Evolutionary conservation across 2,329 filamentous ascomycete species (phyloP).

Genomic region (Didymella pinodella): DNA sequence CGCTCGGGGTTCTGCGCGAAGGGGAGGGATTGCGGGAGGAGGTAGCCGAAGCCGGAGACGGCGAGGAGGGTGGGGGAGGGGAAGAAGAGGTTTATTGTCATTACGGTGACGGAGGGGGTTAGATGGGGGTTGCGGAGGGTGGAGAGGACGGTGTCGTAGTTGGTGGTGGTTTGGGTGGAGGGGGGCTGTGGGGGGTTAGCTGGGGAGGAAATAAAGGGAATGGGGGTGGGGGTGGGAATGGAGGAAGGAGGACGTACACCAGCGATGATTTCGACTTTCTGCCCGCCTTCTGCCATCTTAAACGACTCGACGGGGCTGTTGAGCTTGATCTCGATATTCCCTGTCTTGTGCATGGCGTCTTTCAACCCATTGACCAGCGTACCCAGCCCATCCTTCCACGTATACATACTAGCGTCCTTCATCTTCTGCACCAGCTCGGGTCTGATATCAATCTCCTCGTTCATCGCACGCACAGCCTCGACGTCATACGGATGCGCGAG

Average conservation of each 20-base stretch:
- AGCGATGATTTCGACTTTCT: slow-evolving; percentile 35
- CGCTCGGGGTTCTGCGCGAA: slow-evolving; percentile 79
- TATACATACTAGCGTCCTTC: slow-evolving; percentile 51
- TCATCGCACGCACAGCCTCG: slow-evolving; percentile 36
- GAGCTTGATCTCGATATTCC: slow-evolving; percentile 53
- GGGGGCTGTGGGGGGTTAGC: slow-evolving; percentile 29
- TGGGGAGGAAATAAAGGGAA: too few relatives aligned
- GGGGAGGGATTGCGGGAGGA: slow-evolving; percentile 79
- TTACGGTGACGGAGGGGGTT: slow-evolving; percentile 77
- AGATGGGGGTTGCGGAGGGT: slow-evolving; percentile 55
- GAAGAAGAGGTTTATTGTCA: slow-evolving; percentile 93
- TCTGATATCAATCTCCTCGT: slow-evolving; percentile 49
- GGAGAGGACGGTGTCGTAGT: slow-evolving; percentile 44
- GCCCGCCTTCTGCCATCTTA: slow-evolving; percentile 22
- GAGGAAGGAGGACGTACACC: slow-evolving; percentile 29
- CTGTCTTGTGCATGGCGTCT: slow-evolving; percentile 46
- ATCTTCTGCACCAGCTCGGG: slow-evolving; percentile 44
- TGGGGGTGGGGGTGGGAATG: too few relatives aligned
- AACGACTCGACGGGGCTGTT: slow-evolving; percentile 39
- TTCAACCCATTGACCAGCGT: slow-evolving; percentile 51
- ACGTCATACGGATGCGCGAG: slow-evolving; percentile 36
- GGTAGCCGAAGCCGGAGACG: slow-evolving; percentile 83
- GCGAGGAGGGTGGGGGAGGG: slow-evolving; percentile 69
- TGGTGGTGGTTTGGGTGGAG: slow-evolving; percentile 24
- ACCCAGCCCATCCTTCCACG: slow-evolving; percentile 55